Evolutionary conservation across 1,139 yeast genomes (phyloP), one percentile per base, ranked within the genome.

Genomic region (Lodderomyces orthopsilosis): DNA sequence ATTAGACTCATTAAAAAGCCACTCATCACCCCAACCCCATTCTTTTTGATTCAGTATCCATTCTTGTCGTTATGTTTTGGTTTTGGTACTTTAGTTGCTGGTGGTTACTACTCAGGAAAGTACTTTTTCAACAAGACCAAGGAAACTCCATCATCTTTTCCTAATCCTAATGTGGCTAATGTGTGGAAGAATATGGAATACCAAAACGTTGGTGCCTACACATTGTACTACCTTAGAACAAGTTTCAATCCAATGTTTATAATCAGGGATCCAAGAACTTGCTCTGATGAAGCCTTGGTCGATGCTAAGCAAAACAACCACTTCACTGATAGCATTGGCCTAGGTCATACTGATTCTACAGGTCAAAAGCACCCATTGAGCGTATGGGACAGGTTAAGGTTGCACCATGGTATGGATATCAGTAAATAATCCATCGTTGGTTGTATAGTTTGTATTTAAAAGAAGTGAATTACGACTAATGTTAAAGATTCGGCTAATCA

Each of bases 101-200:
- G 55, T 9, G 65, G 62, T 46, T 65, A 62, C 41, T 51, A 56
- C 24, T 51, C 56, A 2, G 55, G 62, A 4, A 59, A 56, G 46
- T 59, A 60, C 42, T 57, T 56, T 30, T 68, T 63, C 49, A 46
- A 50, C 14, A 46, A 55, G n/a, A 27, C 38, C 3, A 28, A 41
- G 15, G 32, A 32, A 13, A 14, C 17, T 9, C 40, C 42, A 9
- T 14, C 34, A 6, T 15, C 18, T 15, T 41, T 37, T 7, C 35
- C 45, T 1, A 37, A 38, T 42, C 12, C 37, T 23, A 42, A 40
- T 10, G 37, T 42, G 22, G 52, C 51, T 34, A 53, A 55, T n/a
- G 71, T 63, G 12, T 73, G 77, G 77, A 61, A 60, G 44, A 47
- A 68, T 6, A 63, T 72, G 63, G 71, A 67, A 38, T 62, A 61